A percentile compares a stretch with the other conserved stretches of the same genome.
Conservation (phyloP, 257 asterid genomes). For the Voacanga thouarsii region DNA sequence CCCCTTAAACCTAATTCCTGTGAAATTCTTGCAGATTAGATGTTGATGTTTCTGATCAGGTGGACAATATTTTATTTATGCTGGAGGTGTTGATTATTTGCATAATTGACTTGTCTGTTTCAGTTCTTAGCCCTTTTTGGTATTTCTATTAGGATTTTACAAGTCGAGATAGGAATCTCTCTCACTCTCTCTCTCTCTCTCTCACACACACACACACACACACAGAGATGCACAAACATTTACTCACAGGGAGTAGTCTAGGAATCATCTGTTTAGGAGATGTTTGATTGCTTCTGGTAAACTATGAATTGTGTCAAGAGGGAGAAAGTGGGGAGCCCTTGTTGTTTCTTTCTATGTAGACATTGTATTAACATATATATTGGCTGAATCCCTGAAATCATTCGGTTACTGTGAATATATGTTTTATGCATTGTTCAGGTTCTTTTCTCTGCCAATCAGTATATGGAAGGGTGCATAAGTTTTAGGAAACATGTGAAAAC, state of each 20-base stretch:
- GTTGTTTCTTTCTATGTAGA: not conserved
- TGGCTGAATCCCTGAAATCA: not conserved
- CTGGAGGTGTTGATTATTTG: not conserved
- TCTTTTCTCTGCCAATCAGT: not conserved
- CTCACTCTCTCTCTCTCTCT: not conserved
- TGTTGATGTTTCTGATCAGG: not conserved
- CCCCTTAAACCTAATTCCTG: constrained; percentile 7
- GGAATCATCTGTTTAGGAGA: not conserved
- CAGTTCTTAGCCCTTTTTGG: not conserved
- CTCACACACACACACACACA: not conserved
- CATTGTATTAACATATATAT: too few species aligned
- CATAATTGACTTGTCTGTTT: not conserved
- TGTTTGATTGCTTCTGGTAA: not conserved
- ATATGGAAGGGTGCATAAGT: not conserved
- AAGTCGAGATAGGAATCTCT: not conserved
- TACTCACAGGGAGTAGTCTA: not conserved
- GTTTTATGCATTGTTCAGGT: too few species aligned
- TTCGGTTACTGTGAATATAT: not conserved
- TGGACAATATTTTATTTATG: not conserved
- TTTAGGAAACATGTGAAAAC: not conserved
- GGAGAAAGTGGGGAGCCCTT: not conserved
- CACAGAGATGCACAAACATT: not conserved
- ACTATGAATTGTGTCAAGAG: not conserved
- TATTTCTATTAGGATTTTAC: not conserved
- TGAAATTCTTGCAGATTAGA: not conserved